Percentiles rank a stretch among this genome's conserved stretches.
phyloP scores from a whole-genome alignment of 176 grass and related monocot species.

The Themeda triandra region DNA sequence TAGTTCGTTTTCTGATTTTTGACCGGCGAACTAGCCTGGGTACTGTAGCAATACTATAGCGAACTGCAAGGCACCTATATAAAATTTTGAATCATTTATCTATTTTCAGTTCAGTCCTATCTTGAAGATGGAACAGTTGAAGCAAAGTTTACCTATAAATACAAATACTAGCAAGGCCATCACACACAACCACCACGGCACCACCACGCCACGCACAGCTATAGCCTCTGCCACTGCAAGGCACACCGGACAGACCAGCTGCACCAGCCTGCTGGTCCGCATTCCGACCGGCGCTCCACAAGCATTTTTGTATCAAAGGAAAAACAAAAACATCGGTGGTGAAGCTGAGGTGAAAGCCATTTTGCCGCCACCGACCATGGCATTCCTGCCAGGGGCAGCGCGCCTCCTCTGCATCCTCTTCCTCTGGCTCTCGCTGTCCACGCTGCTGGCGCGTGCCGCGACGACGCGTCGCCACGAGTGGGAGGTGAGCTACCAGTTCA shows the following conservation, averaged over 20 bases:
- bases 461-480: slow-evolving; percentile 49
- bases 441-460: neutral
- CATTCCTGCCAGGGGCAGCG: neutral
- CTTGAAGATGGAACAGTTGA: neutral
- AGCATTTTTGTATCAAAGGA: no score
- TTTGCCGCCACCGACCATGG: neutral
- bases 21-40: no score
- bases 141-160: neutral
- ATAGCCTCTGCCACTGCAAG: neutral
- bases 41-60: no score
- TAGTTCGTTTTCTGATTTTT: no score
- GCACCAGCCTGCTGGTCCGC: neutral
- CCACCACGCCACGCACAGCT: no score
- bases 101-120: neutral
- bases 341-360: no score
- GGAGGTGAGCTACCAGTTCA: slow-evolving; percentile 73
- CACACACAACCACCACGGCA: neutral
- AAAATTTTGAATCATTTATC: neutral
- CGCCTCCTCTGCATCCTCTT: slow-evolving; percentile 32
- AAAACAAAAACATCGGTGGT: no score
- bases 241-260: neutral
- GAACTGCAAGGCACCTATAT: no score
- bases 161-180: neutral
- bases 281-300: no score
- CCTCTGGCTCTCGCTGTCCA: neutral